Base-by-base conservation (phyloP, 2,329 filamentous ascomycete species). In the Xylaria sp. region DNA sequence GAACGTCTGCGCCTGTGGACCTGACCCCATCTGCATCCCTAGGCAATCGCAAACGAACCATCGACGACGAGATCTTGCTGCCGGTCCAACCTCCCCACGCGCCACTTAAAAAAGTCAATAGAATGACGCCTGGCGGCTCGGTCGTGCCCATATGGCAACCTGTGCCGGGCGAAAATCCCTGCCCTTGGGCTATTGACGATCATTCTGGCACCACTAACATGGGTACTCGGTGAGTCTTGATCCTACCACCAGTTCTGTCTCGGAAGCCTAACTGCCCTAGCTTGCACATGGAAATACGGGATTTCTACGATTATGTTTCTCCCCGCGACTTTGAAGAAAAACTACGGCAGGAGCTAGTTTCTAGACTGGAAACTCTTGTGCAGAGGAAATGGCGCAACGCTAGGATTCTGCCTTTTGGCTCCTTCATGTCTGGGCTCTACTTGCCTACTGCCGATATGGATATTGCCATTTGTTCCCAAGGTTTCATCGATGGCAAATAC, bases 361-460 rank as follows among this genome's bases (percentile, higher is more conserved):
- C 88, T 3, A 89, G 93, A 20, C 83, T 98, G 1, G 84, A 89
- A 58, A 76, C 78, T 20, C 84, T 85, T 2, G 85, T 97, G 75
- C 84, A 83, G 66, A 83, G 78, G 15, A 82, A 83, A 57, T 91
- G 89, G 73, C 80, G 83, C 13, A 87, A 88, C 55, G 88, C 90
- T 12, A 84, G 90, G 57, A 83, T 97, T 8, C 83, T 87, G 39
- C 85, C 91, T 10, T 99, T 99, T 78, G 96, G 96, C n/a, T 98
- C 96, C 0, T 99, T 94, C 80, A 94, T 93, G 73, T 93, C 93
- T 3, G 93, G 92, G 0, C 83, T 93, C 8, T 89, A 89, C 72
- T 81, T 89, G 2, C 87, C 87, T 0, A 89, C 92, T 0, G 93
- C 93, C 18, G 96, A 99, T 77, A 97, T 99, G 90, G 96, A 99